These are phyloP conservation scores for Protomyces arabidopsidicola DNA, from an alignment of 1,139 yeast genomes.

Conservation along the genomic window DNA sequence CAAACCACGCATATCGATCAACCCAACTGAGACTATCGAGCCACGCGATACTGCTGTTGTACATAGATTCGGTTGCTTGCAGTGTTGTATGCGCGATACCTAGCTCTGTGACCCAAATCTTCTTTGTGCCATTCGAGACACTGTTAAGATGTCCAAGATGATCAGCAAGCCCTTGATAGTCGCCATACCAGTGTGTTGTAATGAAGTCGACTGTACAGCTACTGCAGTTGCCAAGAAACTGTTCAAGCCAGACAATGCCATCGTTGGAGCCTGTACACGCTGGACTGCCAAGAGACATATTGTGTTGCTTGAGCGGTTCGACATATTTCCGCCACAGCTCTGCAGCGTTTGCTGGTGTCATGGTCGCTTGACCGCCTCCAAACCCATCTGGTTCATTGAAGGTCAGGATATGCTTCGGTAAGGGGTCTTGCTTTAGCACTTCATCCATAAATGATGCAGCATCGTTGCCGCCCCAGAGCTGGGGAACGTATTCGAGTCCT, in stretches of 20 bases:
- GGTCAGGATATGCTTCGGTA: not conserved
- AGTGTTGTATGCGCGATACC: not conserved
- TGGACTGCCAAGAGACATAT: conserved; percentile 3
- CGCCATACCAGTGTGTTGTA: conserved; percentile 7
- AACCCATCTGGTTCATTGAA: conserved; percentile 15
- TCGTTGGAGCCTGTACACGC: not conserved
- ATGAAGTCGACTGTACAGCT: conserved; percentile 10
- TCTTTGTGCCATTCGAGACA: not conserved
- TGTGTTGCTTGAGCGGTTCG: conserved; percentile 1
- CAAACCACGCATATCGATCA: conserved; percentile 16
- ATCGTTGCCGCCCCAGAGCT: conserved; percentile 1
- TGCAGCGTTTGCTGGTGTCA: conserved; percentile 7
- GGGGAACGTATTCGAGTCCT: not conserved
- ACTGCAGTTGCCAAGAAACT: conserved; percentile 7
- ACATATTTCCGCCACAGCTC: conserved; percentile 1
- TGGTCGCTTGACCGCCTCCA: conserved; percentile 2
- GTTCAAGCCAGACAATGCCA: conserved; percentile 5
- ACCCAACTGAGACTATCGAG: conserved; percentile 1
- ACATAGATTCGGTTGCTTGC: not conserved
- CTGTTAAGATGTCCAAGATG: not conserved
- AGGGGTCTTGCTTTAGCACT: not conserved
- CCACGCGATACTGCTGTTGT: not conserved
- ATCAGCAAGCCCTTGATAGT: conserved; percentile 1
- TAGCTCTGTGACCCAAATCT: conserved; percentile 11
- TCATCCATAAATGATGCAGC: not conserved